Base-by-base conservation (phyloP, 148 eudicot species). In the Camellia lanceoleosa region DNA sequence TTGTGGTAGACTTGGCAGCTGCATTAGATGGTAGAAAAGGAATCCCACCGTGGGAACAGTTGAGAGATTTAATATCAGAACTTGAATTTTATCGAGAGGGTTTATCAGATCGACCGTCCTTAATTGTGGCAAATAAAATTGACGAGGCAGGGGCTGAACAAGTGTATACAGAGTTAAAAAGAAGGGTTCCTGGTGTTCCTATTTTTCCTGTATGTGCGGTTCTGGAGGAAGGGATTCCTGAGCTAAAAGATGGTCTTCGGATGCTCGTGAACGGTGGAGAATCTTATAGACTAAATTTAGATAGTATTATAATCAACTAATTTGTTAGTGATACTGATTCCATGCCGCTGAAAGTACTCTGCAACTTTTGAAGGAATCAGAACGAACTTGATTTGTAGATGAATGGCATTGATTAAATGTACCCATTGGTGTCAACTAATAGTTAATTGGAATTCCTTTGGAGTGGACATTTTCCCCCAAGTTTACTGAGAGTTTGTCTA, bases 1-100 rank as follows among this genome's bases (percentile, higher is more conserved):
- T 87, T 84, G 99, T 93, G 83, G 85, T 93, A 16, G 99, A 96
- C 81, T 79, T 93, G 70, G 92, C 97, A 72, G 92, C 98, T 20
- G 89, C 86, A 23, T 78, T 90, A 69, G 90, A 89, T 75, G 99
- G 90, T 44, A 84, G 89, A 68, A 93, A 92, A 80, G 99, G 99
- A 46, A 82, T 86, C 73, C 93, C 95, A 15, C 97, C 99, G 14
- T 93, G 99, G 99, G 93, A 93, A 83, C 99, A 96, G 80, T 89
- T 96, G 80, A 90, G 77, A 78, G 99, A 90, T 85, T 83, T 96
- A 77, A 86, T 93, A 23, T 81, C 83, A 80, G 99, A 95, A 81
- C 85, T 95, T 30, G 97, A 93, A 79, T 87, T 82, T 79, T 90
- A 95, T 82, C 87, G 81, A 58, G 93, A 92, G 83, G 97, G 93